A percentile compares a stretch with the other conserved stretches of the same genome.
phyloP scores from a whole-genome alignment of 1,284 basidiomycete species.

The Sparassis latifolia region DNA sequence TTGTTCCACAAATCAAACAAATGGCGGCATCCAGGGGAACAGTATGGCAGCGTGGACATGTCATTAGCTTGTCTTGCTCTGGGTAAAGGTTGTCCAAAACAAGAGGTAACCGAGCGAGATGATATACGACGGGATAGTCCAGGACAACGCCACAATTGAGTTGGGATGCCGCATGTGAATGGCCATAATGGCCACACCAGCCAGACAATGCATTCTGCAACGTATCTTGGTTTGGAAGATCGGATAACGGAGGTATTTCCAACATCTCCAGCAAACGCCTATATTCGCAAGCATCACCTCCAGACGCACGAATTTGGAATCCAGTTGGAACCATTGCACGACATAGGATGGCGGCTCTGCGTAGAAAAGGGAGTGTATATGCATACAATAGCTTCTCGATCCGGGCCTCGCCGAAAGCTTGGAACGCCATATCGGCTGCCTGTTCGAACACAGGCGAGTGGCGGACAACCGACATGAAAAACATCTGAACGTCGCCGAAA shows the following conservation, averaged over 20 bases:
- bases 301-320: conserved; percentile 41
- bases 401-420: conserved; percentile 70
- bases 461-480: conserved; percentile 77
- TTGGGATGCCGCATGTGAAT: conserved; percentile 66
- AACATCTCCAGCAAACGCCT: conserved; percentile 72
- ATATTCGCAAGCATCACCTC: conserved; percentile 58
- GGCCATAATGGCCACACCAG: conserved; percentile 79
- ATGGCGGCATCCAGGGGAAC: conserved; percentile 86
- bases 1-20: conserved; percentile 86
- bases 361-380: conserved; percentile 92
- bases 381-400: conserved; percentile 86
- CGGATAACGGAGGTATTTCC: conserved; percentile 71
- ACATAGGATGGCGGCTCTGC: conserved; percentile 83
- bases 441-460: conserved; percentile 78
- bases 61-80: conserved; percentile 59
- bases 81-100: conserved; percentile 83
- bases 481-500: conserved; percentile 78
- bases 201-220: conserved; percentile 77
- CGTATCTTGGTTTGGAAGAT: conserved; percentile 74
- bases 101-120: conserved; percentile 75
- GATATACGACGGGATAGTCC: conserved; percentile 85
- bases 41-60: conserved; percentile 75
- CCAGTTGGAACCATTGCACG: conserved; percentile 66
- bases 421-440: conserved; percentile 68
- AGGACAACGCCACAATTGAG: conserved; percentile 69